Conservation (phyloP, 345 rosid genomes). For the Noccaea caerulescens region DNA sequence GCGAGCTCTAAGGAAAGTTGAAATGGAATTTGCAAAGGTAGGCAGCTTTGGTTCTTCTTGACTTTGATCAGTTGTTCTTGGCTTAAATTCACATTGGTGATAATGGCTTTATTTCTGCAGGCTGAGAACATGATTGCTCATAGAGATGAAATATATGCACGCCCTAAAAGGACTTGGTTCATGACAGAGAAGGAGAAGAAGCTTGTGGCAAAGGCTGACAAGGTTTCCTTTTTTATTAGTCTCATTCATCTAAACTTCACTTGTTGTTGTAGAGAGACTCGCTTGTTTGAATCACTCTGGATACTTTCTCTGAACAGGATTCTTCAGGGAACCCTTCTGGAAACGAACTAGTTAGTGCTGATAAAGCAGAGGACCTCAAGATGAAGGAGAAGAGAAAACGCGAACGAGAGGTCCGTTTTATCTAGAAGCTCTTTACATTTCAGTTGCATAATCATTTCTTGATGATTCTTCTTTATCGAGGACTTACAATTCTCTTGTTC, state of each 20-base stretch:
- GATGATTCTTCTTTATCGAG: background rate
- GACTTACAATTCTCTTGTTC: slow-evolving; percentile 26
- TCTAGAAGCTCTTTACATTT: slow-evolving; percentile 22
- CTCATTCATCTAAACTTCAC: background rate
- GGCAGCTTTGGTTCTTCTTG: background rate
- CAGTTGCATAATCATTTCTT: slow-evolving; percentile 28
- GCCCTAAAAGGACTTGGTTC: slow-evolving; percentile 95
- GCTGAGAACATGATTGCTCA: slow-evolving; percentile 91
- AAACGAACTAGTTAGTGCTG: slow-evolving; percentile 72
- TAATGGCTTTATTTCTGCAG: slow-evolving; percentile 48
- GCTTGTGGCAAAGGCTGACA: slow-evolving; percentile 64
- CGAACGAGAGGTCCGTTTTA: slow-evolving; percentile 70
- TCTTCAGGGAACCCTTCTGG: slow-evolving; percentile 59
- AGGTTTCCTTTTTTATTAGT: slow-evolving; percentile 50
- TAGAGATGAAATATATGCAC: slow-evolving; percentile 83
- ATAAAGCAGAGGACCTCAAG: slow-evolving; percentile 86
- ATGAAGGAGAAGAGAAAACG: slow-evolving; percentile 92
- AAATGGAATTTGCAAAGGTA: slow-evolving; percentile 96
- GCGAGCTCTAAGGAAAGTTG: slow-evolving; percentile 87
- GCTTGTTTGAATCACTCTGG: slow-evolving; percentile 26
- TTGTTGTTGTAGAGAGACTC: slow-evolving; percentile 9
- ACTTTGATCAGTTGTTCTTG: slow-evolving; percentile 8
- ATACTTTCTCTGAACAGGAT: slow-evolving; percentile 50
- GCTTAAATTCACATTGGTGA: slow-evolving; percentile 15
- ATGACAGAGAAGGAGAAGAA: slow-evolving; percentile 87